These are phyloP conservation scores for Myrica gale DNA, from an alignment of 306 rosid genomes.

Conservation along the genomic window DNA sequence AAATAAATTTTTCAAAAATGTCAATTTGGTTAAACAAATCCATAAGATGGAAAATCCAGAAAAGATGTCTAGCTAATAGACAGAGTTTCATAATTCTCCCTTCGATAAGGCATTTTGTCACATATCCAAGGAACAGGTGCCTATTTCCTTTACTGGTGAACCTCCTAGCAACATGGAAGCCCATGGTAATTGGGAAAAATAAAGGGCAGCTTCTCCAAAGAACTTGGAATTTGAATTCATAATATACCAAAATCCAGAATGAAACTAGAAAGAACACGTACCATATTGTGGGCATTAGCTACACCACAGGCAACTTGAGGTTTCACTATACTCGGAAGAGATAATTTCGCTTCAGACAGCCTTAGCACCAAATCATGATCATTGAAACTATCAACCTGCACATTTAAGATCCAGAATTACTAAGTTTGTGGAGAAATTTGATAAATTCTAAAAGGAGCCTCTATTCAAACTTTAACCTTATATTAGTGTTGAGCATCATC, in stretches of 20 bases:
- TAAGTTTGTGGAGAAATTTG: neutral
- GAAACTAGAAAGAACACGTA: constrained; percentile 20
- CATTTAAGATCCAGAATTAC: neutral
- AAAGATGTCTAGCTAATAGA: neutral
- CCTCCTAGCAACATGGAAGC: neutral
- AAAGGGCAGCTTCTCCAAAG: neutral
- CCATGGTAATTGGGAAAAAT: neutral
- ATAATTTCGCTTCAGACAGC: constrained; percentile 56
- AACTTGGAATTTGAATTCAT: neutral
- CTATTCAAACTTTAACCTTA: neutral
- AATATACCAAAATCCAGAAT: constrained; percentile 2
- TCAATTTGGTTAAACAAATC: neutral
- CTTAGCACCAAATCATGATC: constrained; percentile 44
- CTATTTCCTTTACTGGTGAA: neutral
- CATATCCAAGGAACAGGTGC: too few species aligned
- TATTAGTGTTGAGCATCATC: neutral
- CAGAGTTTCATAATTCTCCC: neutral
- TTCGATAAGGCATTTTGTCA: too few species aligned
- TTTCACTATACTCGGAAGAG: constrained; percentile 82
- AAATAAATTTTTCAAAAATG: neutral
- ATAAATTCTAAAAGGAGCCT: neutral
- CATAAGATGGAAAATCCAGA: neutral
- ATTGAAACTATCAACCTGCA: constrained; percentile 58
- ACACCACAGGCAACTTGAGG: constrained; percentile 97
- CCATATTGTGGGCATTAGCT: constrained; percentile 81